phyloP scores from a whole-genome alignment of 768 basidiomycete genomes.

The Phanerodontia chrysosporium region DNA sequence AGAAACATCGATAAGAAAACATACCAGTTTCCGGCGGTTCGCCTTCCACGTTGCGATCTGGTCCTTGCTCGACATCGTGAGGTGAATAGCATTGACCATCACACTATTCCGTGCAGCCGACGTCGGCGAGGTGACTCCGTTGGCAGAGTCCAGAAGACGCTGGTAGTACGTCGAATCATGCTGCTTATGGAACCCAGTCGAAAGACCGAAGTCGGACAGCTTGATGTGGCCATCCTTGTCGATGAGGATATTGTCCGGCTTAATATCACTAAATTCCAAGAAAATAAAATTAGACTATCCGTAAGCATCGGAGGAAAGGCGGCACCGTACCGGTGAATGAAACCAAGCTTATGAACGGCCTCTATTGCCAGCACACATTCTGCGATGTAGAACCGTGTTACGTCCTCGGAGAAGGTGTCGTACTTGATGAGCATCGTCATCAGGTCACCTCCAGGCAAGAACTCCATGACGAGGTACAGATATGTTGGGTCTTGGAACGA shows the following conservation, averaged over 20 bases:
- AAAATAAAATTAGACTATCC: background rate
- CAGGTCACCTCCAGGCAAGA: constrained; percentile 94
- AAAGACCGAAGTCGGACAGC: constrained; percentile 96
- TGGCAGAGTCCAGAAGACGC: constrained; percentile 70
- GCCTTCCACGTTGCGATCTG: constrained; percentile 99
- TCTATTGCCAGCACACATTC: constrained; percentile 97
- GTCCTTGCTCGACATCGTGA: constrained; percentile 92
- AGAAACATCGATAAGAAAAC: constrained; percentile 14
- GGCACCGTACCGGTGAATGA: constrained; percentile 88
- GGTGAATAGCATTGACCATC: constrained; percentile 94
- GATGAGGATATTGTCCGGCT: constrained; percentile 98
- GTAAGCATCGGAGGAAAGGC: background rate
- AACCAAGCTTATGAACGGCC: constrained; percentile 94
- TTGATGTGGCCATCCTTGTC: constrained; percentile 97
- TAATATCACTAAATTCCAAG: constrained; percentile 74
- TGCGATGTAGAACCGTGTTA: constrained; percentile 98
- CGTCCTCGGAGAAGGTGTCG: constrained; percentile 97
- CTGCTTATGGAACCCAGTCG: constrained; percentile 98
- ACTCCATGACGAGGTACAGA: constrained; percentile 98
- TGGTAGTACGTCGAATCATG: constrained; percentile 97
- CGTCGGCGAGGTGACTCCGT: constrained; percentile 38
- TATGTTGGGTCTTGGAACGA: constrained; percentile 95
- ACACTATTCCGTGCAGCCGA: constrained; percentile 79
- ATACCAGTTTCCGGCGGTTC: constrained; percentile 88
- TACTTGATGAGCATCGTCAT: constrained; percentile 99